phyloP scores from a whole-genome alignment of 768 basidiomycete genomes.

The Kwoniella shandongensis region DNA sequence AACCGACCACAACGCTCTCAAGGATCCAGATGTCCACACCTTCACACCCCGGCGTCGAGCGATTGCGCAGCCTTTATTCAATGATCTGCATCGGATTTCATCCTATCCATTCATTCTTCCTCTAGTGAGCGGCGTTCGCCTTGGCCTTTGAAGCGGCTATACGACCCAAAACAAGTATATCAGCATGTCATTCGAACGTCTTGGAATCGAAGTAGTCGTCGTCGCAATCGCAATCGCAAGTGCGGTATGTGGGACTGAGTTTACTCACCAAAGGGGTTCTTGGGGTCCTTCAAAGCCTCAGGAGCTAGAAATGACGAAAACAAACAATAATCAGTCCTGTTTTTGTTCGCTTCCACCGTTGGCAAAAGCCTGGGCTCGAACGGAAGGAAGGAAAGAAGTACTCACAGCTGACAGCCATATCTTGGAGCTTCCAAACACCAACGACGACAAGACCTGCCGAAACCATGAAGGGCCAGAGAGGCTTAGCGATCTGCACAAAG shows the following conservation, averaged over 20 bases:
- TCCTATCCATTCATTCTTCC: too few species aligned
- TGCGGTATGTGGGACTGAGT: background rate
- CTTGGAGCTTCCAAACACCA: conserved; percentile 47
- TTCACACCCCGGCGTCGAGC: too few species aligned
- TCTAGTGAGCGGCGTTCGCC: conserved; percentile 22
- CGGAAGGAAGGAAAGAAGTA: background rate
- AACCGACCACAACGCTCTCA: too few species aligned
- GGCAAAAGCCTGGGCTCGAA: background rate
- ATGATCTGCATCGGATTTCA: too few species aligned
- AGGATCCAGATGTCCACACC: too few species aligned
- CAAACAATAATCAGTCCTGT: conserved; percentile 9
- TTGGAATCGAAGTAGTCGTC: too few species aligned
- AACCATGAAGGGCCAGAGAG: conserved; percentile 50
- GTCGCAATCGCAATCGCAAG: background rate
- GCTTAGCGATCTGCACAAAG: conserved; percentile 45
- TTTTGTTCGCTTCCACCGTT: background rate
- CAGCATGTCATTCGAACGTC: background rate
- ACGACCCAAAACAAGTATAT: background rate
- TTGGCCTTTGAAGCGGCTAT: conserved; percentile 27
- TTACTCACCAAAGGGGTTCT: conserved; percentile 50
- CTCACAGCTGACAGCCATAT: conserved; percentile 44
- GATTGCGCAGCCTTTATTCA: too few species aligned
- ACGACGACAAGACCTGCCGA: conserved; percentile 39
- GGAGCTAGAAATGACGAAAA: conserved; percentile 31
- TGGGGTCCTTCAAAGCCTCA: conserved; percentile 45